A percentile compares a stretch with the other conserved stretches of the same genome.
These are phyloP conservation scores for Pharus latifolius DNA, from an alignment of 176 grass and related monocot species.

Conservation along the genomic window DNA sequence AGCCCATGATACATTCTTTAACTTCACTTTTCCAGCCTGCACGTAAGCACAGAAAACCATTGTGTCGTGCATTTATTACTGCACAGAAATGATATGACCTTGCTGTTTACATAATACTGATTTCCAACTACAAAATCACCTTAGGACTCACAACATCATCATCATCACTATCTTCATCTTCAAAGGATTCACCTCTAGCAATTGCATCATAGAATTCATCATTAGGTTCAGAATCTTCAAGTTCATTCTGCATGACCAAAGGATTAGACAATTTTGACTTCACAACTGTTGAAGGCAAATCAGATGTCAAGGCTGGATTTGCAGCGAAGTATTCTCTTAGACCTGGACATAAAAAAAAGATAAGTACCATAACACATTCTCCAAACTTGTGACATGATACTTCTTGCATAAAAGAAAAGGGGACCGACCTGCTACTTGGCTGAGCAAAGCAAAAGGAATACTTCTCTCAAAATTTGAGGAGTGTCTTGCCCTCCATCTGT, in stretches of 20 bases:
- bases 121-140: conserved; percentile 24
- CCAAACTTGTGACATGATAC: not conserved
- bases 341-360: conserved; percentile 32
- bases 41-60: not conserved
- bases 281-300: conserved; percentile 46
- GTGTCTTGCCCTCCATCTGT: conserved; percentile 60
- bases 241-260: conserved; percentile 43
- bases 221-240: conserved; percentile 54
- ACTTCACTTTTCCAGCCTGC: conserved; percentile 72
- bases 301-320: conserved; percentile 61
- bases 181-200: conserved; percentile 55
- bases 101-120: not conserved
- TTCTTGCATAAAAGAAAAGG: not conserved
- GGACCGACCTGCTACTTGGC: conserved; percentile 86
- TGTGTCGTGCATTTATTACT: not conserved
- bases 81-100: not conserved
- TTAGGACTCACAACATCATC: conserved; percentile 29
- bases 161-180: conserved; percentile 75
- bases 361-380: conserved; percentile 4
- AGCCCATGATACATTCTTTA: conserved; percentile 94
- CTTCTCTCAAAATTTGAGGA: conserved; percentile 70
- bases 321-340: conserved; percentile 87
- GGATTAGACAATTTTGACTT: conserved; percentile 36
- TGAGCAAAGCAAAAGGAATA: conserved; percentile 77
- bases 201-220: conserved; percentile 97